Conservation (phyloP, 176 grass and related monocot genomes). For the Canna indica region DNA sequence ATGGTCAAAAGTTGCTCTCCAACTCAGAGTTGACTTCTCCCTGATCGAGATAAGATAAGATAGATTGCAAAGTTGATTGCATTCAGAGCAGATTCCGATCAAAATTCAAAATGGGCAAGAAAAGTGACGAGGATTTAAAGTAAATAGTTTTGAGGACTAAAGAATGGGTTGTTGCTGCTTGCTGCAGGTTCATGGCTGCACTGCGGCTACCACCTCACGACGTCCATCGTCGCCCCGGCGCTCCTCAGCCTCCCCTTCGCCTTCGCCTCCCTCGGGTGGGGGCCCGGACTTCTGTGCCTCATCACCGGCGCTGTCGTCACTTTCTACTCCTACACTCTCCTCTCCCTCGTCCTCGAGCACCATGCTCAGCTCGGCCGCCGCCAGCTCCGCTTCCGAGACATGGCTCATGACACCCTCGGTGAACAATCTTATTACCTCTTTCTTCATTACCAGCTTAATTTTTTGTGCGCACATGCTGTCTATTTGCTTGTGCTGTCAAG, state of each 20-base stretch:
- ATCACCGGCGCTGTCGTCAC: constrained; percentile 50
- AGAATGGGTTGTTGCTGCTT: too few species aligned
- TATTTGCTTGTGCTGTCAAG: too few species aligned
- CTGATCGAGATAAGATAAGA: too few species aligned
- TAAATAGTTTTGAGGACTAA: too few species aligned
- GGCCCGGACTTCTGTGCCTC: constrained; percentile 48
- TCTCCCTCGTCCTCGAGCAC: constrained; percentile 87
- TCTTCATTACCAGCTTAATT: too few species aligned
- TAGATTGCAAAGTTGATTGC: too few species aligned
- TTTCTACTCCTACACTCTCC: constrained; percentile 98
- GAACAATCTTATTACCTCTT: not conserved
- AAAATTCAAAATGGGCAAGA: too few species aligned
- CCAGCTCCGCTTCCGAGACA: constrained; percentile 91
- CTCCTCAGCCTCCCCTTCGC: constrained; percentile 89
- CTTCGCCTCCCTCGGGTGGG: constrained; percentile 71
- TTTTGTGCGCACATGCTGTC: too few species aligned
- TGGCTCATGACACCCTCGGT: constrained; percentile 85
- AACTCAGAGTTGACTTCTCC: too few species aligned
- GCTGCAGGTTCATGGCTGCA: constrained; percentile 80
- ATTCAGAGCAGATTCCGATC: too few species aligned
- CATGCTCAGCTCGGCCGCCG: constrained; percentile 62
- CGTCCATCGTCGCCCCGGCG: constrained; percentile 81
- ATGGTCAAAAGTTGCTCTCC: too few species aligned
- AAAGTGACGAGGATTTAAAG: too few species aligned
- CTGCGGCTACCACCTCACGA: constrained; percentile 89